These are phyloP conservation scores for Fusarium poae DNA, from an alignment of 2,329 filamentous ascomycete genomes.

Conservation along the genomic window DNA sequence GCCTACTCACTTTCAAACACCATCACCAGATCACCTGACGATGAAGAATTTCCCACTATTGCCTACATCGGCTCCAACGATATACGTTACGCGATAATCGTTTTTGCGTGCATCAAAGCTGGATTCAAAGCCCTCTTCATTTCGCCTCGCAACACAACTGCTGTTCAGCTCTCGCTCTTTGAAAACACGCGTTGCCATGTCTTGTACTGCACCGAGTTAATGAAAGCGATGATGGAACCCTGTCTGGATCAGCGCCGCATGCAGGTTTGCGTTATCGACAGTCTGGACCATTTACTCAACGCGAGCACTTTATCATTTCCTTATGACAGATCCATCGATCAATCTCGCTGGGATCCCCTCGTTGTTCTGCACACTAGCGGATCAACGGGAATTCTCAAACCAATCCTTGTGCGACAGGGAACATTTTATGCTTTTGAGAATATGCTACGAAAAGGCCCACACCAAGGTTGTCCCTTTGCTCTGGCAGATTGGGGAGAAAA, in stretches of 20 bases:
- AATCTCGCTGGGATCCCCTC: slow-evolving; percentile 10
- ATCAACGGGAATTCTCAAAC: slow-evolving; percentile 10
- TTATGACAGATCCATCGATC: background rate
- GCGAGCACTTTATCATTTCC: background rate
- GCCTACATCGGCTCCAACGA: slow-evolving; percentile 13
- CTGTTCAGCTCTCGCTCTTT: slow-evolving; percentile 13
- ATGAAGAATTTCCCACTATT: background rate
- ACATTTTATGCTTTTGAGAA: background rate
- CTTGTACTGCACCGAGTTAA: background rate
- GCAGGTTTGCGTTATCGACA: background rate
- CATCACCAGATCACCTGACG: background rate
- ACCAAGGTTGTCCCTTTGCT: fast-evolving
- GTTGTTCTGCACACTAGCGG: slow-evolving; percentile 20
- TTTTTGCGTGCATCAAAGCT: background rate
- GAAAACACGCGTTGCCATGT: background rate
- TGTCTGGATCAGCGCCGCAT: slow-evolving; percentile 2
- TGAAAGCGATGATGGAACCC: fast-evolving
- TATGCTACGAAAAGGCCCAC: fast-evolving
- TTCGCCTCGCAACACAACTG: background rate
- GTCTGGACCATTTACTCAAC: background rate
- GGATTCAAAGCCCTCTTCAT: slow-evolving; percentile 14
- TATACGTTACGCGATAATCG: background rate
- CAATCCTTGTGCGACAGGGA: background rate
- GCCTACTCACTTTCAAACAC: background rate
- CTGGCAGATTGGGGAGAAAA: background rate